Evolutionary conservation across 768 basidiomycete species (phyloP).

Genomic region (Podaxis carcinomalis): DNA sequence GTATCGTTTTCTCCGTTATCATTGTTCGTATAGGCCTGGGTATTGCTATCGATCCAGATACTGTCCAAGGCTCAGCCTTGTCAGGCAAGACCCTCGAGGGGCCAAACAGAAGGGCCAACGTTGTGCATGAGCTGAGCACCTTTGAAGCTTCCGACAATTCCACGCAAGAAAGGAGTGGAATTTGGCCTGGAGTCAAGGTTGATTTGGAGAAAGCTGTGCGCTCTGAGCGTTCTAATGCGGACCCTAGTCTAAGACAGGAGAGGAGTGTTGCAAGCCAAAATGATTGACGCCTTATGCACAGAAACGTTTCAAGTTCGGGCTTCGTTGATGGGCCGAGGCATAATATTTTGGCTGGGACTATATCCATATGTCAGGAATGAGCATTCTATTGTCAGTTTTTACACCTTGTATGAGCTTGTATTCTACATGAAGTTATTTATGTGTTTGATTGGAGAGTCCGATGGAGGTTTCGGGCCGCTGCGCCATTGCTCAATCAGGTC

Average conservation of each 20-base stretch:
- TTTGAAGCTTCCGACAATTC: background rate
- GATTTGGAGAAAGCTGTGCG: background rate
- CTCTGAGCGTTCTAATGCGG: background rate
- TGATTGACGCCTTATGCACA: no score
- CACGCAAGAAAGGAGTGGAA: background rate
- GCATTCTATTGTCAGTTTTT: no score
- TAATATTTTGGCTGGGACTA: no score
- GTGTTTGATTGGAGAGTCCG: no score
- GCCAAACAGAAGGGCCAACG: background rate
- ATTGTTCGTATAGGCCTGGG: slow-evolving; percentile 36
- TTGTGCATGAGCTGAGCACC: background rate
- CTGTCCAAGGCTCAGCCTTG: background rate
- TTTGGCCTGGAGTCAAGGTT: background rate
- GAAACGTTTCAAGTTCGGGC: no score
- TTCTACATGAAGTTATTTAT: no score
- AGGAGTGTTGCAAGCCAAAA: background rate
- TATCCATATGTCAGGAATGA: no score
- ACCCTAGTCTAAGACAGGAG: background rate
- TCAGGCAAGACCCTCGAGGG: background rate
- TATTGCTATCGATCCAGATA: slow-evolving; percentile 18
- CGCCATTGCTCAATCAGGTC: no score
- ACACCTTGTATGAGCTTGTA: no score
- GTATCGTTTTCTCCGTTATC: slow-evolving; percentile 34
- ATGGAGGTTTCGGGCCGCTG: no score
- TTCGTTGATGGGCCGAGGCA: no score